Evolutionary conservation across 1,139 yeast genomes (phyloP).

Genomic region (Yamadazyma epiphylla): DNA sequence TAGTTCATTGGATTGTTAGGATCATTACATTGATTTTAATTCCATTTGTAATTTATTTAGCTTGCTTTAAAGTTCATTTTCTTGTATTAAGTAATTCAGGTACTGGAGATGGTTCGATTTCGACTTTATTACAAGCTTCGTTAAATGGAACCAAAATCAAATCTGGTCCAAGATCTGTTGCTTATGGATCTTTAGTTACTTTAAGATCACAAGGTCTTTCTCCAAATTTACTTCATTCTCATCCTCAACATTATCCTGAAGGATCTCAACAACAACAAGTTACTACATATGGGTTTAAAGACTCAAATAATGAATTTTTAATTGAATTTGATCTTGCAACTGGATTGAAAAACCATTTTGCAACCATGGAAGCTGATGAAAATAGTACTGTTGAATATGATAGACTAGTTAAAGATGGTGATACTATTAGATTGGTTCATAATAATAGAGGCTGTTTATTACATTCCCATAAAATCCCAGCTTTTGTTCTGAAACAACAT

Average conservation of each 20-base stretch:
- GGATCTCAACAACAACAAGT: constrained; percentile 75
- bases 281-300: constrained; percentile 74
- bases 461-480: constrained; percentile 59
- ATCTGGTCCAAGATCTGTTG: constrained; percentile 58
- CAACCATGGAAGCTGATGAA: constrained; percentile 28
- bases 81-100: constrained; percentile 71
- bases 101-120: constrained; percentile 71
- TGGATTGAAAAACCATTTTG: constrained; percentile 21
- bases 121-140: constrained; percentile 67
- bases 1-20: constrained; percentile 70
- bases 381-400: constrained; percentile 21
- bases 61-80: constrained; percentile 80
- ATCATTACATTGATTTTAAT: constrained; percentile 62
- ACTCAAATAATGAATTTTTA: constrained; percentile 61
- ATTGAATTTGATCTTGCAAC: constrained; percentile 41
- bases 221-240: constrained; percentile 71
- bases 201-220: constrained; percentile 70
- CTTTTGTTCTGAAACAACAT: constrained; percentile 49
- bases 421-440: constrained; percentile 54
- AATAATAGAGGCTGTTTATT: constrained; percentile 48
- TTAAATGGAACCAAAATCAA: constrained; percentile 51
- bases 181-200: constrained; percentile 60
- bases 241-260: constrained; percentile 61
- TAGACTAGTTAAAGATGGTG: constrained; percentile 42
- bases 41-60: constrained; percentile 69